Conservation (phyloP, 805 yeast genomes). For the Clavispora asparagi region DNA sequence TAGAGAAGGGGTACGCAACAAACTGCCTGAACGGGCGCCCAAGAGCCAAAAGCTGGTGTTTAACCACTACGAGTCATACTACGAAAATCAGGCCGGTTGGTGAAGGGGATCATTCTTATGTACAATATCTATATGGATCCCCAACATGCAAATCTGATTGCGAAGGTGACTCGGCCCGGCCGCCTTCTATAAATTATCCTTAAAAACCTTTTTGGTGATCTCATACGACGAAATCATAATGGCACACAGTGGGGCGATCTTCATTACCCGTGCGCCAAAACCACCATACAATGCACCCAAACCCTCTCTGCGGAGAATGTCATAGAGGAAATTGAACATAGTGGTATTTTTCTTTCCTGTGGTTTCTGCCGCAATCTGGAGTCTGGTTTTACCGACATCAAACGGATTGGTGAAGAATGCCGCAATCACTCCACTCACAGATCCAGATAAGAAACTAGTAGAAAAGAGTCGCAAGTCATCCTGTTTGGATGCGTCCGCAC, state of each 20-base stretch:
- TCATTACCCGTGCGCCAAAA: conserved; percentile 75
- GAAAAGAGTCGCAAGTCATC: conserved; percentile 45
- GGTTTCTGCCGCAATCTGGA: conserved; percentile 54
- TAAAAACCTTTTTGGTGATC: conserved; percentile 61
- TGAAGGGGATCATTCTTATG: not conserved
- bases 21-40: not conserved
- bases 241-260: conserved; percentile 96
- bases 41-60: not conserved
- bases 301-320: conserved; percentile 72
- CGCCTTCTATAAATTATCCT: conserved; percentile 6
- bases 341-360: conserved; percentile 29
- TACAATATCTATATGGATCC: conserved; percentile 1
- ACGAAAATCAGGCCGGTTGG: conserved; percentile 12
- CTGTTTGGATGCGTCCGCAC: conserved; percentile 5
- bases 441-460: conserved; percentile 75
- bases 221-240: conserved; percentile 97
- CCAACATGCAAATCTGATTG: not conserved
- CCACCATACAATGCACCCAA: conserved; percentile 83
- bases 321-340: conserved; percentile 64
- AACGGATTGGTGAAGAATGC: conserved; percentile 90
- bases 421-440: conserved; percentile 77
- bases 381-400: conserved; percentile 93
- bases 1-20: not conserved
- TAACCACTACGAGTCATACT: not conserved
- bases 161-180: not conserved